These are phyloP conservation scores for Penicillium sp. DNA, from an alignment of 2,329 filamentous ascomycete genomes.

Conservation along the genomic window DNA sequence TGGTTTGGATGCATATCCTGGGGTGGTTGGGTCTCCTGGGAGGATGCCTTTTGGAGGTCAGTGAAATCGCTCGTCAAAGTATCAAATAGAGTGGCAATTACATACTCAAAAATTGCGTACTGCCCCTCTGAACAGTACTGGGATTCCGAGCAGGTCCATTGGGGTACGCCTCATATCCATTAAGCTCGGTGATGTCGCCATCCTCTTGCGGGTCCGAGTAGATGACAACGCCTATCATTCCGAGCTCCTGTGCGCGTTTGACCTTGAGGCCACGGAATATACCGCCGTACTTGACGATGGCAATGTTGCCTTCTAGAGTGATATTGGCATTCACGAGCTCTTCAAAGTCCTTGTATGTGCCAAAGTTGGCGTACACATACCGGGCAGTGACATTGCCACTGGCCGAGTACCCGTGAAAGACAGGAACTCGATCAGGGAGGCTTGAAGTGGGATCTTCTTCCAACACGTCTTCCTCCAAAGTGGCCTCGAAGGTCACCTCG, in stretches of 20 bases:
- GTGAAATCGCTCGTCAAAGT: background rate
- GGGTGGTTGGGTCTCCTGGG: constrained; percentile 80
- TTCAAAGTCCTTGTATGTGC: constrained; percentile 80
- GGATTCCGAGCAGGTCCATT: constrained; percentile 83
- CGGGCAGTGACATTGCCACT: constrained; percentile 85
- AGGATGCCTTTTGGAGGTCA: constrained; percentile 48
- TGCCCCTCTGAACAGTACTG: constrained; percentile 86
- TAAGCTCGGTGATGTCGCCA: constrained; percentile 74
- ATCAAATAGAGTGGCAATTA: constrained; percentile 9
- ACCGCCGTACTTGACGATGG: constrained; percentile 78
- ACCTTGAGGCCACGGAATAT: constrained; percentile 90
- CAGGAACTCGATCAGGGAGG: constrained; percentile 71
- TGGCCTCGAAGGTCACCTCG: constrained; percentile 73
- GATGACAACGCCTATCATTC: constrained; percentile 80
- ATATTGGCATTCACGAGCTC: constrained; percentile 75
- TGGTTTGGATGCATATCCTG: constrained; percentile 89
- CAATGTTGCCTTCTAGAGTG: constrained; percentile 79
- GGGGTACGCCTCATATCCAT: constrained; percentile 77
- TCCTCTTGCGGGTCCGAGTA: constrained; percentile 91
- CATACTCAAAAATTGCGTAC: constrained; percentile 76
- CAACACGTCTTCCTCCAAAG: constrained; percentile 78
- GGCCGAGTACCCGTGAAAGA: constrained; percentile 93
- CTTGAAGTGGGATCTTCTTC: constrained; percentile 78
- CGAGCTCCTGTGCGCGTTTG: constrained; percentile 86
- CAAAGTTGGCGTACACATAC: constrained; percentile 89